Evolutionary conservation across 1,139 yeast species (phyloP).

Genomic region (Geotrichum restrictum): DNA sequence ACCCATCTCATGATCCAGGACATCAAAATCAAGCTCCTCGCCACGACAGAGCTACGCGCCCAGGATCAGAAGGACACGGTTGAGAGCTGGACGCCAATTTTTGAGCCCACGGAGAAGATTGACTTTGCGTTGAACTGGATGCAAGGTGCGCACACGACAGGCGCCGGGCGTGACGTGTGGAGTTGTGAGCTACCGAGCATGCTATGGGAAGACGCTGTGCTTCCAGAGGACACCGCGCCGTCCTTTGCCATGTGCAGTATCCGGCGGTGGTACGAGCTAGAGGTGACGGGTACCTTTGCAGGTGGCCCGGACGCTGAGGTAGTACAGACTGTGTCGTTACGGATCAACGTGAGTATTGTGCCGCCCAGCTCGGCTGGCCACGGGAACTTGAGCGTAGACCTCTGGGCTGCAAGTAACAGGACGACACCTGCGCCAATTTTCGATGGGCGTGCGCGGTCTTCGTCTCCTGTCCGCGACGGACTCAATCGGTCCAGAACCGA

Average conservation of each 20-base stretch:
- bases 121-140: conserved; percentile 6
- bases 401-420: too few relatives aligned
- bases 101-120: neutral
- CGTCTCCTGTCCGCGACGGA: too few relatives aligned
- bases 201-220: conserved; percentile 38
- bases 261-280: conserved; percentile 45
- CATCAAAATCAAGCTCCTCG: conserved; percentile 28
- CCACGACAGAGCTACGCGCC: conserved; percentile 31
- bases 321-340: neutral
- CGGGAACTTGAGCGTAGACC: too few relatives aligned
- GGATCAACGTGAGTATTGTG: neutral
- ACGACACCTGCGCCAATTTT: too few relatives aligned
- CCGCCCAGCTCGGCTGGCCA: neutral
- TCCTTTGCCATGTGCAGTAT: conserved; percentile 58
- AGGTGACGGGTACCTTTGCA: conserved; percentile 48
- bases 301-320: conserved; percentile 26
- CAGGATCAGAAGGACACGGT: conserved; percentile 25
- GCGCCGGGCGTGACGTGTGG: conserved; percentile 4
- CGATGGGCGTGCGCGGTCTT: too few relatives aligned
- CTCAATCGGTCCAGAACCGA: too few relatives aligned
- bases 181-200: conserved; percentile 27
- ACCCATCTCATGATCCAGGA: conserved; percentile 24
- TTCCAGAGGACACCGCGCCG: conserved; percentile 53
- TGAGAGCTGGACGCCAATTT: conserved; percentile 8
- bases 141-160: conserved; percentile 14